Conservation (phyloP, 129 eudicot species). For the Oenanthe sinensis region DNA sequence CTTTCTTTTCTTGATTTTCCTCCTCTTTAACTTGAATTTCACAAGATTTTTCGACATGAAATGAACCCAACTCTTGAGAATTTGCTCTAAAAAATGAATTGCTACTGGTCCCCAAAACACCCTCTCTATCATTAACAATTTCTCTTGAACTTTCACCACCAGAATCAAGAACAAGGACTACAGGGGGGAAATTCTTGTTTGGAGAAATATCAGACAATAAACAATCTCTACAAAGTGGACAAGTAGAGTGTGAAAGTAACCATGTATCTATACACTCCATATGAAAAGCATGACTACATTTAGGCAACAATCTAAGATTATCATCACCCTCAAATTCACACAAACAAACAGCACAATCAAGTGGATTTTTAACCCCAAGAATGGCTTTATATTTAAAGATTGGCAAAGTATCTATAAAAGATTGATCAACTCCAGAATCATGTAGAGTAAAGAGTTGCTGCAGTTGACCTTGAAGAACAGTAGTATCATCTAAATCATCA, state of each 20-base stretch:
- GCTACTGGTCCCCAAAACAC: conserved; percentile 3
- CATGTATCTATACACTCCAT: conserved; percentile 91
- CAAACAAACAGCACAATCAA: conserved; percentile 97
- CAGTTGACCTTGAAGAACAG: conserved; percentile 88
- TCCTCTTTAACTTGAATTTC: conserved; percentile 40
- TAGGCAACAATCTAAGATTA: conserved; percentile 65
- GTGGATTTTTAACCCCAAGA: conserved; percentile 69
- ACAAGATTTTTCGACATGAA: conserved; percentile 21
- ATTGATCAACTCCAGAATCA: conserved; percentile 88
- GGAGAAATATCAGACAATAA: conserved; percentile 49
- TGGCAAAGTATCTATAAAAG: conserved; percentile 84
- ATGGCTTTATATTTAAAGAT: conserved; percentile 67
- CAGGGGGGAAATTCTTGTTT: conserved; percentile 36
- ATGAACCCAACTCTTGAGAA: conserved; percentile 32
- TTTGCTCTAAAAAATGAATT: conserved; percentile 33
- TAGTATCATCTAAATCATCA: conserved; percentile 59
- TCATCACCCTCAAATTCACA: conserved; percentile 83
- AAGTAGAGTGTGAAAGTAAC: conserved; percentile 94
- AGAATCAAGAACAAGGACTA: conserved; percentile 82
- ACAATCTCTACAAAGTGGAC: conserved; percentile 89
- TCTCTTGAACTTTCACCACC: conserved; percentile 64
- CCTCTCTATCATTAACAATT: conserved; percentile 25
- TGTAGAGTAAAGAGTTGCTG: conserved; percentile 79
- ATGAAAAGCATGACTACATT: conserved; percentile 96
- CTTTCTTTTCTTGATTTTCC: conserved; percentile 16